Base-by-base conservation (phyloP, 345 rosid species). In the Reutealis trisperma region DNA sequence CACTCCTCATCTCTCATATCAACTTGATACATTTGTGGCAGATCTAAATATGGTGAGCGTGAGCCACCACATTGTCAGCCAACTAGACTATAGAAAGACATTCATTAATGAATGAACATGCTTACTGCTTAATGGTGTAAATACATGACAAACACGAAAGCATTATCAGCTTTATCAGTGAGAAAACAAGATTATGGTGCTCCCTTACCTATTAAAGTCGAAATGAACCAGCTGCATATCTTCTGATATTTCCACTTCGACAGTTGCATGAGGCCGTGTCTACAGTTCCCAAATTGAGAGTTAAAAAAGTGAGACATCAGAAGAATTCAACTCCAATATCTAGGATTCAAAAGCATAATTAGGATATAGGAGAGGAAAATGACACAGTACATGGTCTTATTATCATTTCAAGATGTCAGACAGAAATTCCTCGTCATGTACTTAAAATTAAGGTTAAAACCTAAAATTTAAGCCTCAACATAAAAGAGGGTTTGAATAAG, bases 171-270 rank as follows among this genome's bases (percentile, higher is more conserved):
- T 60, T 76, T 41, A 24, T 32, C n/a, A 42, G 0, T 44, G 51
- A 71, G 65, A 27, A 14, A 25, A 55, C 52, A 71, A 58, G 75
- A 59, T 75, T 54, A 21, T 1, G 32, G 42, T 55, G 64, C 6
- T 9, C 27, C n/a, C 69, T 67, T 86, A 96, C 99, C 94, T 96
- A 83, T 90, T 94, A 81, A 96, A 96, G 85, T 96, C 99, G 21
- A 96, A 96, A 83, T 96, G 99, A 61, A 96, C 98, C 27, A 96
- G 90, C 89, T 96, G 99, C 99, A 96, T 96, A 79, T 96, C 99
- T 90, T 96, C 99, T 42, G 99, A 96, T 88, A 96, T 94, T 85
- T 96, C 99, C 75, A 96, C 98, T 85, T 96, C 99, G 69, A 96
- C 99, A 27, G 97, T 96, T 47, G 99, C 99, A 80, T 96, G 98